phyloP scores from a whole-genome alignment of 1,284 basidiomycete genomes.

The Apiotrichum siamense region DNA sequence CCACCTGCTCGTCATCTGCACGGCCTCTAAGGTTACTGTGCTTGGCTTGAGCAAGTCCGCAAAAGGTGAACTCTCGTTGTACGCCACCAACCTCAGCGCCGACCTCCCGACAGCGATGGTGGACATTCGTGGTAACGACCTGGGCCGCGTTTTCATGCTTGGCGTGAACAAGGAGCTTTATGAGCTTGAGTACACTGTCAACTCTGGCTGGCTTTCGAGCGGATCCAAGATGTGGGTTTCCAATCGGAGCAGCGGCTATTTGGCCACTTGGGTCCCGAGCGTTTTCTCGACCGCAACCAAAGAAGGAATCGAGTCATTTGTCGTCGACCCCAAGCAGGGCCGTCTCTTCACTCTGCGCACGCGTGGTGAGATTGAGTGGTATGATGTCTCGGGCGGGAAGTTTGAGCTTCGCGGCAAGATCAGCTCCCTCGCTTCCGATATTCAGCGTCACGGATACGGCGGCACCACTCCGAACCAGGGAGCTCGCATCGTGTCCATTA shows the following conservation, averaged over 20 bases:
- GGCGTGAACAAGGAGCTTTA: constrained; percentile 85
- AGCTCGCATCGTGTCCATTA: constrained; percentile 38
- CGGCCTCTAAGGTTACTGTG: constrained; percentile 72
- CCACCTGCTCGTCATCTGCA: constrained; percentile 83
- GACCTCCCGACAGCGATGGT: constrained; percentile 67
- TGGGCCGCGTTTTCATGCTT: constrained; percentile 86
- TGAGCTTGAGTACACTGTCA: constrained; percentile 87
- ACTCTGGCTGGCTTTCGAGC: constrained; percentile 75
- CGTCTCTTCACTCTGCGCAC: constrained; percentile 37
- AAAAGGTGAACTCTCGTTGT: constrained; percentile 68
- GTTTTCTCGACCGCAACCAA: constrained; percentile 5
- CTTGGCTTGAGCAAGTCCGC: constrained; percentile 66
- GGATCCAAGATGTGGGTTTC: constrained; percentile 49
- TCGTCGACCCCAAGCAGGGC: constrained; percentile 33
- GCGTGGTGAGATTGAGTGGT: constrained; percentile 30
- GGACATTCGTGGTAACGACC: constrained; percentile 68
- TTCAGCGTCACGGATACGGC: constrained; percentile 16
- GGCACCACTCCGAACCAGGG: constrained; percentile 11
- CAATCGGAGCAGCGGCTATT: constrained; percentile 30
- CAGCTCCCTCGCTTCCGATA: constrained; percentile 17
- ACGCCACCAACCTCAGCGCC: constrained; percentile 81
- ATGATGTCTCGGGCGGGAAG: constrained; percentile 28
- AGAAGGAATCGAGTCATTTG: constrained; percentile 41
- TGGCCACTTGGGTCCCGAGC: constrained; percentile 31
- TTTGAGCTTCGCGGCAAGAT: constrained; percentile 28